Evolutionary conservation across 139 green algal genomes (phyloP).

Genomic region (Spirogloea muscicola): DNA sequence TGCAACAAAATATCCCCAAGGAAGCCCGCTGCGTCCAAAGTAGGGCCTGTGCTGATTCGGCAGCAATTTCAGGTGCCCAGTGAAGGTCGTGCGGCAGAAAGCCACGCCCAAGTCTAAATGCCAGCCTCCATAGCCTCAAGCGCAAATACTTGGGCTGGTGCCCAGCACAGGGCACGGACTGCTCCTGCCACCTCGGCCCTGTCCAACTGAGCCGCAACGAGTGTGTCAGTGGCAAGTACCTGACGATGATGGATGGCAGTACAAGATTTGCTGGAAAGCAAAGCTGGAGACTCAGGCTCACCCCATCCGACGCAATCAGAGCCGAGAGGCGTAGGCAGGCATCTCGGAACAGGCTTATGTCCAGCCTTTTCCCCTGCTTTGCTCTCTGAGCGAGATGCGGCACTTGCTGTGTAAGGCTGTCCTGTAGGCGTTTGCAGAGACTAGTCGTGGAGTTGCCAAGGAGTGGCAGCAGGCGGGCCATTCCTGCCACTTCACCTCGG

Average conservation of each 20-base stretch:
- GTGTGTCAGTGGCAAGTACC: no score
- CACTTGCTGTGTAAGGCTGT: no score
- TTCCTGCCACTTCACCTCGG: neutral
- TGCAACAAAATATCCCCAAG: constrained; percentile 21
- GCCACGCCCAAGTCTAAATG: constrained; percentile 42
- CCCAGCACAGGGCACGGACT: constrained; percentile 40
- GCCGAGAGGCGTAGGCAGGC: constrained; percentile 21
- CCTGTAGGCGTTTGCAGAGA: neutral
- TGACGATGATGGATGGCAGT: no score
- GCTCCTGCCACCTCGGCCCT: neutral
- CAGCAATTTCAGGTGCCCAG: constrained; percentile 12
- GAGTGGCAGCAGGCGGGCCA: neutral
- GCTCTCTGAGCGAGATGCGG: no score
- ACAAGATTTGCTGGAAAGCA: no score
- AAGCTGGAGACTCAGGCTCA: no score
- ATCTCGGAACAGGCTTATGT: constrained; percentile 13
- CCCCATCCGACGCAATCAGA: constrained; percentile 19
- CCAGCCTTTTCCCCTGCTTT: no score
- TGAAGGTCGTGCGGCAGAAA: constrained; percentile 18
- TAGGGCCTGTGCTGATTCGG: constrained; percentile 38
- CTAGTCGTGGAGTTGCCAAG: neutral
- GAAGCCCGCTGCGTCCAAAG: neutral
- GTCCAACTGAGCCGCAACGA: neutral
- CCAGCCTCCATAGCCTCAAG: constrained; percentile 16
- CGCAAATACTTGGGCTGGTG: constrained; percentile 30